Evolutionary conservation across 139 green algal genomes (phyloP), one percentile per base, ranked within the genome.

Genomic region (Micractinium sp.): DNA sequence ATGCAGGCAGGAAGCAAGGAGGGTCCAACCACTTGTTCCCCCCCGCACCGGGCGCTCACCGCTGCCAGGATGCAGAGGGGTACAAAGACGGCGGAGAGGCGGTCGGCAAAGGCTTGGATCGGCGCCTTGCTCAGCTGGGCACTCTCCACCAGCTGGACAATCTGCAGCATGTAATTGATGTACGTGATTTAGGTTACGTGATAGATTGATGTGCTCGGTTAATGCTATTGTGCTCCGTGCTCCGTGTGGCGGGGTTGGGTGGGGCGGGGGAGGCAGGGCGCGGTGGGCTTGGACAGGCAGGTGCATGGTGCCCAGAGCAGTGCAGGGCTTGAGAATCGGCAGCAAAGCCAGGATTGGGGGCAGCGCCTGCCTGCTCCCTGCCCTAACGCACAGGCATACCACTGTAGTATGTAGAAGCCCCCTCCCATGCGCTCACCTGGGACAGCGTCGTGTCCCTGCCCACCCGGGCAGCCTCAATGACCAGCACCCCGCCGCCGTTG

Each of bases 61-160:
- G 97, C 92, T 27, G 97, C 69, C 53, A 85, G 73, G 41, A 99
- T 92, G 12, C 98, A 94, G 25, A 96, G 80, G 14, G 96, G 96
- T 60, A 99, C 97, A 89, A 99, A 99, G 27, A 97, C 75, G 36
- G 94, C 91, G 14, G 95, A 96, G 22, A 99, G 87, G 29, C 92
- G 89, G 92, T 99, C 97, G 0, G 97, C 97, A 71, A 95, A 95
- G 9, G 93, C 94, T 67, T 98, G 96, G 81, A 99, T 98, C 35
- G 97, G 97, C 31, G 97, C 97, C 93, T 99, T 99, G 89, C 86
- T 77, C 61, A 99, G 92, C 92, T 99, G 97, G 12, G 97, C 97
- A 4, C 90, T 83, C 90, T 98, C 96, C 79, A 99, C 98, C 81
- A 99, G 95, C 5, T 93, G 89, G 53, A 99, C 97, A 83, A 99